These are phyloP conservation scores for Cyberlindnera mississippiensis DNA, from an alignment of 805 yeast species.

Conservation along the genomic window DNA sequence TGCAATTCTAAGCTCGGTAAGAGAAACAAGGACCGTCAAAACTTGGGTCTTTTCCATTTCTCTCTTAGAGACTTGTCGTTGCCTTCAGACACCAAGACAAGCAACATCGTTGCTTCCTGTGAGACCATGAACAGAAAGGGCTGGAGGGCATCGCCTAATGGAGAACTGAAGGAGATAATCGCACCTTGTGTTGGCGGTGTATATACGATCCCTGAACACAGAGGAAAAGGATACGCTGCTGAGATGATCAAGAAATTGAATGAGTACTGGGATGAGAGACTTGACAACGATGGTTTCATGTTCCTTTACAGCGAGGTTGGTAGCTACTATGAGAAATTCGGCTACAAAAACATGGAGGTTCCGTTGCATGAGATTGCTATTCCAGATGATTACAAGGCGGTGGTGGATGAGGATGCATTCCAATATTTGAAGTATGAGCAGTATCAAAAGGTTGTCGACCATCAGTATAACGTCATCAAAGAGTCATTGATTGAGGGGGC, in stretches of 20 bases:
- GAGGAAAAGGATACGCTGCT: conserved; percentile 55
- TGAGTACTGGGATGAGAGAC: conserved; percentile 31
- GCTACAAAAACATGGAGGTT: conserved; percentile 44
- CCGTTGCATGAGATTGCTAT: conserved; percentile 31
- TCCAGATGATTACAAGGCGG: conserved; percentile 15
- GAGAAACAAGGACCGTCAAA: conserved; percentile 9
- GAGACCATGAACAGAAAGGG: conserved; percentile 38
- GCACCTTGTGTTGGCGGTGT: conserved; percentile 57
- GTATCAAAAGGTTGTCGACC: conserved; percentile 29
- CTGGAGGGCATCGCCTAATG: conserved; percentile 28
- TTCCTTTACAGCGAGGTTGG: conserved; percentile 73
- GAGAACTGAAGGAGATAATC: conserved; percentile 28
- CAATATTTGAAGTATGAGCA: conserved; percentile 30
- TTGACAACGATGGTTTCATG: conserved; percentile 32
- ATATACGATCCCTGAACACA: conserved; percentile 42
- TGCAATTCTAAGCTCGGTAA: conserved; percentile 25
- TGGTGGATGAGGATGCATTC: conserved; percentile 1
- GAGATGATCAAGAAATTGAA: conserved; percentile 40
- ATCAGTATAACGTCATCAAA: conserved; percentile 25
- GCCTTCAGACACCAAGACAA: conserved; percentile 15
- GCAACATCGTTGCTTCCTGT: conserved; percentile 36
- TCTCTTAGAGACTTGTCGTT: conserved; percentile 29
- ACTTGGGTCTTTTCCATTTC: conserved; percentile 35
- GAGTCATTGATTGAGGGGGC: conserved; percentile 19
- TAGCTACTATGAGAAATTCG: conserved; percentile 59